Percentiles rank a stretch among this genome's conserved stretches.
Evolutionary conservation across 768 basidiomycete genomes (phyloP).

Genomic region (Lactarius vividus): DNA sequence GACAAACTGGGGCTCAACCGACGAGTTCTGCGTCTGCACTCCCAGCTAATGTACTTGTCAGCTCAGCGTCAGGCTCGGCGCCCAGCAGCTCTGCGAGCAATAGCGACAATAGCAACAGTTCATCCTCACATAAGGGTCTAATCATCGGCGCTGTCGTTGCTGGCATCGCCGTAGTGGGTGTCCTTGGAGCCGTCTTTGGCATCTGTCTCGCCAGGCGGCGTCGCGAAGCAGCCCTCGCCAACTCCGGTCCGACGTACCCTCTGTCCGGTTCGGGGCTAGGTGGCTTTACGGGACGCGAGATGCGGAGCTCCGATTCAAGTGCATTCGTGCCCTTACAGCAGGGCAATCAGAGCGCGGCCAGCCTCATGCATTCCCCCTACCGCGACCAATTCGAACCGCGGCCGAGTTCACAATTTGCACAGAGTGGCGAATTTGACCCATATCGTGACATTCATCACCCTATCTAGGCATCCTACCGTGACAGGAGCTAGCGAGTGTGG

Average conservation of each 20-base stretch:
- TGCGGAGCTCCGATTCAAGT: conserved; percentile 59
- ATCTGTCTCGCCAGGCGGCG: conserved; percentile 51
- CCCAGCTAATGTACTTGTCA: conserved; percentile 48
- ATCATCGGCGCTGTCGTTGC: conserved; percentile 53
- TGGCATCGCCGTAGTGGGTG: conserved; percentile 49
- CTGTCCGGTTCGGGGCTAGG: conserved; percentile 37
- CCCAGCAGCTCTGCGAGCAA: conserved; percentile 31
- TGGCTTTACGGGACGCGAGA: conserved; percentile 33
- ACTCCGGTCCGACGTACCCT: conserved; percentile 37
- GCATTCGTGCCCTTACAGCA: conserved; percentile 72
- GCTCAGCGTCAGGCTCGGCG: conserved; percentile 40
- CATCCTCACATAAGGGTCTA: conserved; percentile 40
- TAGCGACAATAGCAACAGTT: conserved; percentile 26
- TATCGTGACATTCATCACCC: conserved; percentile 34
- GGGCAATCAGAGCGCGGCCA: conserved; percentile 49
- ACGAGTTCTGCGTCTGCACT: conserved; percentile 43
- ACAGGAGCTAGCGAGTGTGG: conserved; percentile 16
- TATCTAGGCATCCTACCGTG: conserved; percentile 30
- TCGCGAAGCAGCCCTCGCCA: conserved; percentile 36
- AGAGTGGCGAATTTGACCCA: conserved; percentile 39
- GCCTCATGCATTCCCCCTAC: conserved; percentile 39
- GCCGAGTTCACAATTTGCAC: conserved; percentile 25
- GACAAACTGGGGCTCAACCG: conserved; percentile 72
- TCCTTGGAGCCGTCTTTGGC: conserved; percentile 53
- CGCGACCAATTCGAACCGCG: conserved; percentile 34